A percentile compares a stretch with the other conserved stretches of the same genome.
Evolutionary conservation across 176 grass and related monocot species (phyloP).

Genomic region (Olyra latifolia): DNA sequence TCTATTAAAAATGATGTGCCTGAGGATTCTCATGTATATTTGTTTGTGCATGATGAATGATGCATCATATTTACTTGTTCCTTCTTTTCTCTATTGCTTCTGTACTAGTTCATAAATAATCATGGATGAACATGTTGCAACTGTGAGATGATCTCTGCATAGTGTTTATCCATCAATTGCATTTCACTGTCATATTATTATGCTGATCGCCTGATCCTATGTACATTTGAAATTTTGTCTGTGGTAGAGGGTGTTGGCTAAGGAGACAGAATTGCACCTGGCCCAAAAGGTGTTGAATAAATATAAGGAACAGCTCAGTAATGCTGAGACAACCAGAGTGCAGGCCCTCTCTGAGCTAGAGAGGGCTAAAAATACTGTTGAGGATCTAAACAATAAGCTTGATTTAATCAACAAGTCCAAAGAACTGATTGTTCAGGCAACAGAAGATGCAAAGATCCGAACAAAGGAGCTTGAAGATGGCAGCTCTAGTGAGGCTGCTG

Average conservation of each 20-base stretch:
- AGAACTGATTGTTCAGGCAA: conserved; percentile 66
- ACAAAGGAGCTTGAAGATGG: conserved; percentile 65
- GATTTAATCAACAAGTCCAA: conserved; percentile 79
- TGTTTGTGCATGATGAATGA: background rate
- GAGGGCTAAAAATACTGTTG: conserved; percentile 68
- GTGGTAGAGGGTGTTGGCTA: conserved; percentile 61
- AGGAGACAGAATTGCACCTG: conserved; percentile 84
- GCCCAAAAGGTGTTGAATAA: conserved; percentile 87
- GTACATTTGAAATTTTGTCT: background rate
- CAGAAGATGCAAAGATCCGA: conserved; percentile 69
- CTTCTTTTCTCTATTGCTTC: background rate
- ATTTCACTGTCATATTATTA: conserved; percentile 25
- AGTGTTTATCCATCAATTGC: background rate
- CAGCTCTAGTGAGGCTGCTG: conserved; percentile 34
- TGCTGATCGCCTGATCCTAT: conserved; percentile 24
- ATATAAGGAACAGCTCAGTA: conserved; percentile 84
- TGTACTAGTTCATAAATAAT: background rate
- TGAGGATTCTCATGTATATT: background rate
- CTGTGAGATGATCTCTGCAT: background rate
- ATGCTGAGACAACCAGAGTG: conserved; percentile 69
- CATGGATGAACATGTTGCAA: background rate
- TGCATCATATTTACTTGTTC: background rate
- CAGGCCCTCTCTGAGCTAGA: conserved; percentile 78
- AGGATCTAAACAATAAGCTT: conserved; percentile 63
- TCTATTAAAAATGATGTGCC: background rate